Base-by-base conservation (phyloP, 768 basidiomycete species). In the Leccinum variicolor region DNA sequence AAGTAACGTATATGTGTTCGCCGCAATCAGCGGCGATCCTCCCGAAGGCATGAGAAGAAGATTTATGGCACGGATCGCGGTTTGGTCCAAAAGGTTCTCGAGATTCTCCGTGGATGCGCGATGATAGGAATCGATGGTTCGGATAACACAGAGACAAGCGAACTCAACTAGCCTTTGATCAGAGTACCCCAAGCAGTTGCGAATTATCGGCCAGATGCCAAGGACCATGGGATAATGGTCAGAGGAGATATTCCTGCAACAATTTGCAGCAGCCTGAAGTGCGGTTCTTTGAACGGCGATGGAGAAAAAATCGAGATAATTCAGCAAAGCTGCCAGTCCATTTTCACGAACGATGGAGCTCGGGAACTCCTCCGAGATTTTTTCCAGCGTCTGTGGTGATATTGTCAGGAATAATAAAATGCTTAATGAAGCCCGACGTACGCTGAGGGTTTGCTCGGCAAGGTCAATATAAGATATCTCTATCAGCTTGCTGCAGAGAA, bases 381-480 rank as follows among this genome's bases (percentile, higher is more conserved):
- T 99, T 77, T 98, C 93, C 77, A 97, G 79, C 0, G 96, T 99
- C 96, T 98, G 69, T 13, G 36, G 54, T 50, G 65, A 50, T 48
- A 55, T 59, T 50, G 53, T 66, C 60, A 59, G 64, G 50, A 56
- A 29, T 52, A 51, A 50, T 50, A 34, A 49, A 28, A 39, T 0
- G 10, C 51, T 2, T 6, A 57, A 49, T 8, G 60, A 34, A 39
- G 57, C 13, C 19, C 23, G 52, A 84, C 94, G 78, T 78, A 98
- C 96, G 69, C 92, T 95, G 63, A 99, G 76, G 9, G 96, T 98
- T 76, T 99, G 97, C 71, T 98, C 97, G 13, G 97, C 97, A 48
- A 99, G 80, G 73, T 99, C 97, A 64, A 99, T 98, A 69, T 95
- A 97, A 23, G 92, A 92, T 57, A 99, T 99, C 75, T 97, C 93